Base-by-base conservation (phyloP, 768 basidiomycete species). In the Exidia glandulosa region DNA sequence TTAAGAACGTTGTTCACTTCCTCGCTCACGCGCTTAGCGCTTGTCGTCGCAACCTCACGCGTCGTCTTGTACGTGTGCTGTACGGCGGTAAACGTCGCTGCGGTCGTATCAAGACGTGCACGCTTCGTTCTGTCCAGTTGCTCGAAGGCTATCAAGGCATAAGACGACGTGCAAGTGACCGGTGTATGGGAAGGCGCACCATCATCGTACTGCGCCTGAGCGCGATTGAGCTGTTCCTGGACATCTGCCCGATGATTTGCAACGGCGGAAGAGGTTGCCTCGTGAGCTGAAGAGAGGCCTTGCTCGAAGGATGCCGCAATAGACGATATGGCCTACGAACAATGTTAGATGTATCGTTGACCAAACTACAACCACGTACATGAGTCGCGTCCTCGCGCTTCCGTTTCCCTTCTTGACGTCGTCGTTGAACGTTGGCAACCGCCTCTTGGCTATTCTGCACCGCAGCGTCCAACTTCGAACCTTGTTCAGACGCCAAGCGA, bases 91-190 rank as follows among this genome's bases (percentile, higher is more conserved):
- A 92, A 68, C 32, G 80, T 75, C 12, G 70, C 69, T 10, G 70
- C 69, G 1, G 79, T 73, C 19, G 72, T 66, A 30, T 70, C 87
- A 2, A 85, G 66, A 47, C 89, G 80, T 37, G 83, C 83, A 55
- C 84, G 79, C 67, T 92, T 92, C 16, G 82, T 78, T 58, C 80
- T 76, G 47, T 73, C 72, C 65, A 86, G 73, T 61, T 81, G 77
- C 62, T 88, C 82, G 62, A 88, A 78, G 32, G 82, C 87, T 85
- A 63, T 19, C 1, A 36, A 30, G n/a, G 58, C 3, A 55, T 31
- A 12, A 33, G 30, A 10, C 10, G 9, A 5, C 47, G 12, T 29
- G 25, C 61, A n/a, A 32, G 57, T 9, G 29, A 47, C 23, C 45
- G 33, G 12, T 36, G 31, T 16, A 47, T 3, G 2, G 1, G 9